Evolutionary conservation across 2,329 filamentous ascomycete species (phyloP).

Genomic region (Myriosclerotinia curreyana): DNA sequence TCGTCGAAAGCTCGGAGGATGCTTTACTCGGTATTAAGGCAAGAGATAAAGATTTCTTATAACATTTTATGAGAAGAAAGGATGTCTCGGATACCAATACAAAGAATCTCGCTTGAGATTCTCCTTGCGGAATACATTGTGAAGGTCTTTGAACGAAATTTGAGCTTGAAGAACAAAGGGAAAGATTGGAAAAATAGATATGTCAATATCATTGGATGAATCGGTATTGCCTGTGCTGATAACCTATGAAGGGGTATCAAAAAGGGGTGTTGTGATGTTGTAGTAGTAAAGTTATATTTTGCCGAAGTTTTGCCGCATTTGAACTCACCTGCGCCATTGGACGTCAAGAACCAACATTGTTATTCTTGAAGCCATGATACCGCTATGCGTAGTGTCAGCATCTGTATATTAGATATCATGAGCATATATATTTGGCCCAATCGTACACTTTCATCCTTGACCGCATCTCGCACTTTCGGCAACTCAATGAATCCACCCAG

Average conservation of each 20-base stretch:
- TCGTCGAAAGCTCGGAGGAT: not conserved
- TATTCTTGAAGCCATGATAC: too few species aligned
- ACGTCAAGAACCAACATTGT: not conserved
- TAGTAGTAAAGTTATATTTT: too few species aligned
- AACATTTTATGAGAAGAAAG: not conserved
- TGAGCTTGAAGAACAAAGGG: not conserved
- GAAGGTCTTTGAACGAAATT: not conserved
- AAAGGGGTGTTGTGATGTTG: not conserved
- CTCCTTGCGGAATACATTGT: not conserved
- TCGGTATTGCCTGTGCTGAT: not conserved
- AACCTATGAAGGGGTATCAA: not conserved
- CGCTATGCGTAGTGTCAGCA: not conserved
- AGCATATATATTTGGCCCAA: not conserved
- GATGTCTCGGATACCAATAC: not conserved
- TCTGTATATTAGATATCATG: not conserved
- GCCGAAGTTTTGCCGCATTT: not conserved
- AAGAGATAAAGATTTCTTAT: not conserved
- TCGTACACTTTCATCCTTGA: not conserved
- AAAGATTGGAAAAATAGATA: not conserved
- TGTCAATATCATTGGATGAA: too few species aligned
- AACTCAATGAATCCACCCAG: not conserved
- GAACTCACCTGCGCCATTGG: not conserved
- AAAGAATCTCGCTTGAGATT: not conserved
- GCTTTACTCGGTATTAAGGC: not conserved
- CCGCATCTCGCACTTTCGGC: not conserved